Conservation (phyloP, 2,329 filamentous ascomycete species). For the Scleromitrula shiraiana region DNA sequence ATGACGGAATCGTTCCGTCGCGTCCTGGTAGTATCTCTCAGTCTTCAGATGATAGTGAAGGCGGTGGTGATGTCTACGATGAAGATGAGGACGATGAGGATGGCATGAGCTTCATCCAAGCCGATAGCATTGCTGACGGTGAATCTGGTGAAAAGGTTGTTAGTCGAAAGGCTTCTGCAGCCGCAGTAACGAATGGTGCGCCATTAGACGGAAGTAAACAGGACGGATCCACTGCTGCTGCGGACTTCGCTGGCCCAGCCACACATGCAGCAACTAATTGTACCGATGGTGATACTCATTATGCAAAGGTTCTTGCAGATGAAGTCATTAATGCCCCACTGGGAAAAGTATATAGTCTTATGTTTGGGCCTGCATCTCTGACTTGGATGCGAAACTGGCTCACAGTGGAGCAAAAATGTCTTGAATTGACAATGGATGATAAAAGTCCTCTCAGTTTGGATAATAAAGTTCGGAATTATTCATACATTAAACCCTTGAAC, state of each 20-base stretch:
- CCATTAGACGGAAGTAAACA: conserved; percentile 44
- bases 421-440: conserved; percentile 80
- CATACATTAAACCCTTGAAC: conserved; percentile 86
- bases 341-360: conserved; percentile 80
- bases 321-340: conserved; percentile 80
- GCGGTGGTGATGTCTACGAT: conserved; percentile 68
- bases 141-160: conserved; percentile 54
- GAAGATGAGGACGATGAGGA: conserved; percentile 73
- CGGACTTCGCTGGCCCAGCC: conserved; percentile 77
- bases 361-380: conserved; percentile 76
- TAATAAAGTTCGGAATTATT: conserved; percentile 65
- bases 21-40: conserved; percentile 42
- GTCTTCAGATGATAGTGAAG: conserved; percentile 46
- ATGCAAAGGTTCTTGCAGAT: conserved; percentile 77
- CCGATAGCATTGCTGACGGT: conserved; percentile 38
- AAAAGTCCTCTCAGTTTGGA: conserved; percentile 60
- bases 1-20: conserved; percentile 34
- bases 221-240: conserved; percentile 34
- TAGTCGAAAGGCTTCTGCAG: conserved; percentile 65
- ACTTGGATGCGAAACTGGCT: conserved; percentile 84
- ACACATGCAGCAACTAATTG: conserved; percentile 81
- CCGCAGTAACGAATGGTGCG: conserved; percentile 37
- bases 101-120: conserved; percentile 45
- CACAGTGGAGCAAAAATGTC: conserved; percentile 77
- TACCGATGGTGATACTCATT: conserved; percentile 69